Evolutionary conservation across 2,329 filamentous ascomycete genomes (phyloP).

Genomic region (Botrytis hyacinthi): DNA sequence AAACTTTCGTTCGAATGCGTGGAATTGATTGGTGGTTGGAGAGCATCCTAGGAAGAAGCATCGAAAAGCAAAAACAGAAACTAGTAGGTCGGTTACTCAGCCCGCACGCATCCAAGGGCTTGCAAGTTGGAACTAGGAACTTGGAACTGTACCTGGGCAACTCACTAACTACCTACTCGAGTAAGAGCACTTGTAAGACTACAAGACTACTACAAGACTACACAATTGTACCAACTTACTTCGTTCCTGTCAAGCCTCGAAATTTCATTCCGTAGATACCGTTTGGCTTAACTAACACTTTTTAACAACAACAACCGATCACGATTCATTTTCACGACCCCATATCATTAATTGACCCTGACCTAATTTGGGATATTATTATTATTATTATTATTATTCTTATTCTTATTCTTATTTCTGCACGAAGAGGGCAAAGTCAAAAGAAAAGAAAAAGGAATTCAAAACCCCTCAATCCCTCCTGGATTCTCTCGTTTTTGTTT

Average conservation of each 20-base stretch:
- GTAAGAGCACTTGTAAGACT: not conserved
- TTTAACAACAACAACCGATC: not conserved
- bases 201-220: not conserved
- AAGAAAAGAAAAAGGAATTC: conserved; percentile 1
- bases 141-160: not conserved
- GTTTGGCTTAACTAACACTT: not conserved
- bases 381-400: not conserved
- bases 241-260: not conserved
- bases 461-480: conserved; percentile 11
- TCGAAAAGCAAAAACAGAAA: conserved; percentile 1
- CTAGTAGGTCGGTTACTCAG: conserved; percentile 13
- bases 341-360: not conserved
- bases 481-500: not conserved
- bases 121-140: not conserved
- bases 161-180: not conserved
- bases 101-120: not conserved
- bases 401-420: not conserved
- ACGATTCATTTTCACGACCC: not conserved
- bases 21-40: conserved; percentile 1
- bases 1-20: not conserved
- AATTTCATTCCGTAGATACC: not conserved
- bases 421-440: conserved; percentile 9
- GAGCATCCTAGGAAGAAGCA: not conserved
- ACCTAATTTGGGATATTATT: not conserved
- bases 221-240: not conserved